Evolutionary conservation across 2,329 filamentous ascomycete species (phyloP), one percentile per base, ranked within the genome.

Genomic region (Aspergillus carbonarius): DNA sequence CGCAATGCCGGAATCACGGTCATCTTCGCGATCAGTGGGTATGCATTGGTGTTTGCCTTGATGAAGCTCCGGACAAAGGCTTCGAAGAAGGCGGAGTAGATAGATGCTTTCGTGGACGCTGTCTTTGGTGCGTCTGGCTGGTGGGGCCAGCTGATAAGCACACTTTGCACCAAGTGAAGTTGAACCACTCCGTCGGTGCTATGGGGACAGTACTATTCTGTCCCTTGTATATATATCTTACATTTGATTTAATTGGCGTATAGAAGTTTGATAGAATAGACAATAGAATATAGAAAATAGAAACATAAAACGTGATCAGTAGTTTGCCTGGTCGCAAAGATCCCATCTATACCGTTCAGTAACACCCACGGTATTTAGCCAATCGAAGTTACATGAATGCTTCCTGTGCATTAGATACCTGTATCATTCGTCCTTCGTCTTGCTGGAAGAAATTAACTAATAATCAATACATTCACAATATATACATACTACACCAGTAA

Each of bases 1-100:
- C 80, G 88, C 50, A 80, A 90, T 71, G 84, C 84, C 0, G 88
- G 68, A 0, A 85, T 89, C 49, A 80, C 83, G 2, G 82, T 81
- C 1, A 73, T 85, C 5, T 87, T 88, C 63, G 81, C 77, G 1
- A 59, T 84, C 39, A 82, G 79, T 56, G 82, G 80, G 1, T 88
- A 88, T 60, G 75, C 70, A 2, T 55, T 81, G 58, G 80, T 82
- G 2, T 82, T 76, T 62, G 50, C 66, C 27, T 63, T 76, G 63
- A 76, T 76, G 74, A 75, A 74, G 62, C 48, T 75, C 55, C 63
- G 74, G 54, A 76, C 74, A 2, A 76, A 75, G 66, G 66, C 68
- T 23, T 69, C 65, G 2, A 76, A 76, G 67, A 76, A 71, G 61
- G 73, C 74, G 0, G 70, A 74, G 32, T 69, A 68, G 30, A 34